Percentiles rank a stretch among this genome's conserved stretches.
Conservation (phyloP, 306 rosid species). For the Psophocarpus tetragonolobus region DNA sequence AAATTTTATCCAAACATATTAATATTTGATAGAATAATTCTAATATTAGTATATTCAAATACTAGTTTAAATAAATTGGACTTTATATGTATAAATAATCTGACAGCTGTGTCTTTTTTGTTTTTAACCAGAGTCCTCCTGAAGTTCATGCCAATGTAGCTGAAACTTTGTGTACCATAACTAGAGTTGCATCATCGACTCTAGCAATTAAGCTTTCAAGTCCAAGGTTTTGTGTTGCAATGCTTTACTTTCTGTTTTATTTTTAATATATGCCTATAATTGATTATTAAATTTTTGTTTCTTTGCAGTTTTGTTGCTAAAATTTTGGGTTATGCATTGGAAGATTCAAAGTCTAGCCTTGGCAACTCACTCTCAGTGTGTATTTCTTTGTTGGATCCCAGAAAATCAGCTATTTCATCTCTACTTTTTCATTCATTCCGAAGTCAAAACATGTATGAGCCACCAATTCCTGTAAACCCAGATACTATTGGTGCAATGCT, state of each 20-base stretch:
- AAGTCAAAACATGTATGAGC: slow-evolving; percentile 79
- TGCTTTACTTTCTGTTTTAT: neutral
- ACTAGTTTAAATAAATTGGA: too few relatives aligned
- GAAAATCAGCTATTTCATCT: slow-evolving; percentile 68
- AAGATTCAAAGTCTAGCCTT: slow-evolving; percentile 84
- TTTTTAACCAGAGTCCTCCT: slow-evolving; percentile 67
- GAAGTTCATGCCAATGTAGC: slow-evolving; percentile 97
- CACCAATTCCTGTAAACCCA: slow-evolving; percentile 73
- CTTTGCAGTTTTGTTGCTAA: slow-evolving; percentile 83
- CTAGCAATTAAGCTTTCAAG: slow-evolving; percentile 86
- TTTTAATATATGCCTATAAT: neutral
- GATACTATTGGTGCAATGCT: slow-evolving; percentile 92
- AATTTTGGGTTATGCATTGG: slow-evolving; percentile 80
- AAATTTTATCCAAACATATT: too few relatives aligned
- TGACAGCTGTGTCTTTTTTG: slow-evolving; percentile 14
- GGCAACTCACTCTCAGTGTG: slow-evolving; percentile 90
- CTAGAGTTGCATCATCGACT: slow-evolving; percentile 82
- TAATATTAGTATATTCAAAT: too few relatives aligned
- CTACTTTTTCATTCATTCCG: slow-evolving; percentile 80
- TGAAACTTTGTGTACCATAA: slow-evolving; percentile 87
- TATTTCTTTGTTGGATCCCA: slow-evolving; percentile 94
- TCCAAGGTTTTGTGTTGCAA: slow-evolving; percentile 69
- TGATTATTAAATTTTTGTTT: slow-evolving; percentile 16
- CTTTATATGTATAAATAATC: neutral
- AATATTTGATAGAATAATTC: too few relatives aligned